phyloP scores from a whole-genome alignment of 768 basidiomycete species.

The Russula emetica region DNA sequence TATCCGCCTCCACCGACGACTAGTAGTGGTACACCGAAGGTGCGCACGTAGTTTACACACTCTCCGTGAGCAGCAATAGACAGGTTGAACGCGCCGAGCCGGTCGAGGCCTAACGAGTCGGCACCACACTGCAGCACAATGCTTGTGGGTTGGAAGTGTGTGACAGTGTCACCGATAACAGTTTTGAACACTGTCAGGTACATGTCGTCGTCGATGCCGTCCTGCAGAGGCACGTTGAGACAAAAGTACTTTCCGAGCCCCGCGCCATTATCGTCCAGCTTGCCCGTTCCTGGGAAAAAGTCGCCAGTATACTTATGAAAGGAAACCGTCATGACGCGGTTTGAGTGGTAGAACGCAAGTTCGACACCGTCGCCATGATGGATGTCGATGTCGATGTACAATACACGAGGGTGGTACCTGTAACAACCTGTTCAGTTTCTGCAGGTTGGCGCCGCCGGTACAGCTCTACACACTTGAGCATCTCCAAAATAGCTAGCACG shows the following conservation, averaged over 20 bases:
- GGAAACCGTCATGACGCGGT: conserved; percentile 97
- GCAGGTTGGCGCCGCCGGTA: not conserved
- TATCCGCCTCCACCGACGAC: conserved; percentile 96
- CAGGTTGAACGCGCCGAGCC: conserved; percentile 95
- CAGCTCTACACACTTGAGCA: conserved; percentile 45
- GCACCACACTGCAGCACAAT: conserved; percentile 98
- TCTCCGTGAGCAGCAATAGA: conserved; percentile 97
- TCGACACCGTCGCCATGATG: conserved; percentile 99
- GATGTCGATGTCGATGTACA: conserved; percentile 99
- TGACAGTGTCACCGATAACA: conserved; percentile 91
- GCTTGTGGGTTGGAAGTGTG: conserved; percentile 77
- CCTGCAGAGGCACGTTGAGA: conserved; percentile 90
- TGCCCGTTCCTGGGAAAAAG: conserved; percentile 97
- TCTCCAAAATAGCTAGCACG: conserved; percentile 88
- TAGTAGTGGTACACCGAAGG: conserved; percentile 84
- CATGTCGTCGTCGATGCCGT: conserved; percentile 96
- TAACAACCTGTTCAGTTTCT: not conserved
- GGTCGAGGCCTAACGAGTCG: conserved; percentile 90
- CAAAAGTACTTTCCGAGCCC: conserved; percentile 92
- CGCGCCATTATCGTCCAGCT: conserved; percentile 86
- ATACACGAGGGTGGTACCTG: conserved; percentile 88
- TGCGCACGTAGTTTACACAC: conserved; percentile 94
- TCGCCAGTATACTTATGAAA: conserved; percentile 99
- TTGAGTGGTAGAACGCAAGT: conserved; percentile 94
- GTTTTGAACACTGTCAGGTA: conserved; percentile 94